Base-by-base conservation (phyloP, 768 basidiomycete species). In the Clavulina sp. region DNA sequence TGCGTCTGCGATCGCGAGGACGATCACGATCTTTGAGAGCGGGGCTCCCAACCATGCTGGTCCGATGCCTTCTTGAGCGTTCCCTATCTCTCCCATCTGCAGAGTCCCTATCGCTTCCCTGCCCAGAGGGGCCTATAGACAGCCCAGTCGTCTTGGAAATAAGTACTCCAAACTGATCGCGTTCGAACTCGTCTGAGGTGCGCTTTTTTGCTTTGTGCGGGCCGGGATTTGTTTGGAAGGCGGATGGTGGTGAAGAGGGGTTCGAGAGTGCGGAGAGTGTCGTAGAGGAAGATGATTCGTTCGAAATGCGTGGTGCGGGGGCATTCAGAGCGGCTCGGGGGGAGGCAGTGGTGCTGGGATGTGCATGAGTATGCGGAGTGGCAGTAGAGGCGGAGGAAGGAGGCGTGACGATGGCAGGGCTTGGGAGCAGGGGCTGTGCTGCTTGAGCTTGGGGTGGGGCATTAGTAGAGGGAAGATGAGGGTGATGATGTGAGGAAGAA, bases 111-210 rank as follows among this genome's bases (percentile, higher is more conserved):
- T n/a, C n/a, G 34, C 34, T 38, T 38, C 34, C 34, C 19, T 38
- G n/a, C n/a, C n/a, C n/a, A n/a, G n/a, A n/a, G n/a, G n/a, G n/a
- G n/a, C n/a, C 43, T 9, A 54, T 5, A 4, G 53, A 54, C 19
- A 28, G 31, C n/a, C 41, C 41, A 24, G 5, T 28, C 19, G 40
- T n/a, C 58, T 79, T 81, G 5, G 75, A 73, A 13, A 76, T 66
- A 47, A 82, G 65, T 29, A 66, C 62, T 4, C 83, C 81, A 4
- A 74, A 24, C 50, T 84, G 75, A 60, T 86, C 84, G 68, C 82
- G 66, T 60, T 84, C 83, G 61, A 85, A 84, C 61, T 86, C 84
- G 50, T 84, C 84, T 2, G 84, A 86, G 0, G 80, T 78, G 26
- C 83, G 76, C 59, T 84, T 85, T 65, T 74, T 76, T 3, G 81